Conservation (phyloP, 2,329 filamentous ascomycete species). For the Annulohypoxylon truncatum region DNA sequence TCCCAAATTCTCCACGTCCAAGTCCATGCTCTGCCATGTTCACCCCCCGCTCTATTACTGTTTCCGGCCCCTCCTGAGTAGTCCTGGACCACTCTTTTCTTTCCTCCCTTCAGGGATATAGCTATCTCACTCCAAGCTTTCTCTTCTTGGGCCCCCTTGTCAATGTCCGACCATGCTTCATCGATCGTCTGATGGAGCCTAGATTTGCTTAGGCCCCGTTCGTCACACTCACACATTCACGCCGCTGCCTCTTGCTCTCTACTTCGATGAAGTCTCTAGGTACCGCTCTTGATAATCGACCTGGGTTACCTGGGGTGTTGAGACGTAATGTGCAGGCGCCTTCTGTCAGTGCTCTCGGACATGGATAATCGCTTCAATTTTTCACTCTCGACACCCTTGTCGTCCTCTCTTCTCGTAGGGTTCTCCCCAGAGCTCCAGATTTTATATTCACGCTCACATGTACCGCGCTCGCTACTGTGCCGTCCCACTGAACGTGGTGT, state of each 20-base stretch:
- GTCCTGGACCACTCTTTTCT: constrained; percentile 31
- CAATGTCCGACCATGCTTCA: constrained; percentile 42
- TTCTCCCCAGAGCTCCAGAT: constrained; percentile 21
- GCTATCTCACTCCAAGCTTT: constrained; percentile 39
- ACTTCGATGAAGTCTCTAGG: background rate
- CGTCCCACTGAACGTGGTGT: constrained; percentile 27
- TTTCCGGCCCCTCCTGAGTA: constrained; percentile 21
- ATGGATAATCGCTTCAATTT: constrained; percentile 40
- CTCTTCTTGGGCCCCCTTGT: constrained; percentile 35
- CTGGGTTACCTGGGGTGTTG: constrained; percentile 29
- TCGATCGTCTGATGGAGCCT: constrained; percentile 46
- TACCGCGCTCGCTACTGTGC: constrained; percentile 22
- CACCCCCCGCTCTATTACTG: constrained; percentile 21
- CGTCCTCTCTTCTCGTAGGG: constrained; percentile 20
- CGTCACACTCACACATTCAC: constrained; percentile 36
- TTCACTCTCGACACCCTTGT: constrained; percentile 24
- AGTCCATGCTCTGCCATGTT: constrained; percentile 1
- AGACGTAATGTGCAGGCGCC: constrained; percentile 41
- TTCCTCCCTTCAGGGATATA: constrained; percentile 36
- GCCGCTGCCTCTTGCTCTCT: background rate
- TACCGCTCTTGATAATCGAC: constrained; percentile 33
- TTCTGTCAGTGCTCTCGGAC: constrained; percentile 45
- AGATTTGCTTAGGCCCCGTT: constrained; percentile 42
- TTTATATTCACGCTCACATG: constrained; percentile 24
- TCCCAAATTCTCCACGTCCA: constrained; percentile 22